Percentiles rank a stretch among this genome's conserved stretches.
Evolutionary conservation across 371 early-diverging fungal genomes (phyloP).

Genomic region (Mortierella sp.): DNA sequence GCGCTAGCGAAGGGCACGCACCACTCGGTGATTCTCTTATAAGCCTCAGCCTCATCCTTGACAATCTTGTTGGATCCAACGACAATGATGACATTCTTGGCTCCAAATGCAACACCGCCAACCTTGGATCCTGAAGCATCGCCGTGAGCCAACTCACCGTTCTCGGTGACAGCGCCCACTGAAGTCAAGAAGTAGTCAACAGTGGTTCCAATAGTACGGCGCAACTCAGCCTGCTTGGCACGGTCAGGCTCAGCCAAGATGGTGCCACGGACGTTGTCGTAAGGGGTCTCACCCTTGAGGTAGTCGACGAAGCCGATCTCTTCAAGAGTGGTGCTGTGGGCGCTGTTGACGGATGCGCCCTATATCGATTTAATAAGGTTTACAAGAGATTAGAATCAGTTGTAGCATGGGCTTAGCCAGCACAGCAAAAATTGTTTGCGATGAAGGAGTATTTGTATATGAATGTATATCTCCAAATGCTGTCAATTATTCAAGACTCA

Average conservation of each 20-base stretch:
- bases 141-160: conserved; percentile 50
- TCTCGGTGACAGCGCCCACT: conserved; percentile 49
- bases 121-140: conserved; percentile 48
- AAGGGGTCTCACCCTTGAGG: conserved; percentile 51
- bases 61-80: conserved; percentile 61
- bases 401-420: background rate
- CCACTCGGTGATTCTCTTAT: conserved; percentile 48
- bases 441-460: background rate
- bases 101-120: conserved; percentile 44
- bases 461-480: background rate
- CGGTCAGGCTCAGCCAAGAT: conserved; percentile 55
- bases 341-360: conserved; percentile 40
- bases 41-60: conserved; percentile 52
- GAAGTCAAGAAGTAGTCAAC: conserved; percentile 55
- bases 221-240: conserved; percentile 51
- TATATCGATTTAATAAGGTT: background rate
- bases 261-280: conserved; percentile 42
- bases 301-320: conserved; percentile 59
- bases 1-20: conserved; percentile 51
- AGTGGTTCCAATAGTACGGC: conserved; percentile 46
- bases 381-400: background rate
- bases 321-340: conserved; percentile 58
- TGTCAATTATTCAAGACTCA: conserved; percentile 2
- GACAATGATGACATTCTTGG: conserved; percentile 57
- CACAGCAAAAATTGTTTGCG: background rate